Base-by-base conservation (phyloP, 2,329 filamentous ascomycete genomes). In the Knufia fluminis region DNA sequence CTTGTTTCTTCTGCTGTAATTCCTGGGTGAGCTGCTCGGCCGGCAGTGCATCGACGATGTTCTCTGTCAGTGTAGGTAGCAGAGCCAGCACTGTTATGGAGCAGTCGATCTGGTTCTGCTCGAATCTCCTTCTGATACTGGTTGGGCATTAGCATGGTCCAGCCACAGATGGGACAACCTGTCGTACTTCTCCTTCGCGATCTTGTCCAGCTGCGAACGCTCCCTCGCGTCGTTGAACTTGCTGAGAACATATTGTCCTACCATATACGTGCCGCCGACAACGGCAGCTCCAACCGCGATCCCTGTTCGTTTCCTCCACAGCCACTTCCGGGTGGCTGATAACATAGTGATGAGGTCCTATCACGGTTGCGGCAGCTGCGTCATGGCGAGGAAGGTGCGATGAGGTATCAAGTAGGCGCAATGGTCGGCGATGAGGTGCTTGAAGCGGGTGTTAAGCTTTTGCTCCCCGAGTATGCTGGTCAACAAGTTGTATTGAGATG, bases 41-140 rank as follows among this genome's bases (percentile, higher is more conserved):
- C 47, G 94, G 87, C 60, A 97, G 79, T 26, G 85, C 82, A 58
- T 87, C 82, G 61, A 96, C 74, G 60, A 98, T 85, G 64, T 94
- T 91, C 58, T 92, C 82, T 20, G 90, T 90, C 4, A 89, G 86
- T 28, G 91, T 94, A 3, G 92, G 92, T 8, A 98, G 77, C 49
- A 98, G 80, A 24, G 91, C 92, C n/a, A 97, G 82, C 39, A 97
- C 89, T 32, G 92, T 98, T 66, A 94, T 96, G 42, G 91, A 96
- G 70, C 92, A 98, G 69, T 98, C 92, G 65, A 95, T 91, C 66
- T 98, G 92, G 68, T 98, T 98, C 69, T 98, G 92, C 67, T 97
- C 88, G 70, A 98, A 98, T 63, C 92, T 86, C 52, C 92, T 85
- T 46, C 90, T 89, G 54, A 98, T 79, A 68, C 91, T 97, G 61